Evolutionary conservation across 2,329 filamentous ascomycete genomes (phyloP), one percentile per base, ranked within the genome.

Genomic region (Biscogniauxia mediterranea): DNA sequence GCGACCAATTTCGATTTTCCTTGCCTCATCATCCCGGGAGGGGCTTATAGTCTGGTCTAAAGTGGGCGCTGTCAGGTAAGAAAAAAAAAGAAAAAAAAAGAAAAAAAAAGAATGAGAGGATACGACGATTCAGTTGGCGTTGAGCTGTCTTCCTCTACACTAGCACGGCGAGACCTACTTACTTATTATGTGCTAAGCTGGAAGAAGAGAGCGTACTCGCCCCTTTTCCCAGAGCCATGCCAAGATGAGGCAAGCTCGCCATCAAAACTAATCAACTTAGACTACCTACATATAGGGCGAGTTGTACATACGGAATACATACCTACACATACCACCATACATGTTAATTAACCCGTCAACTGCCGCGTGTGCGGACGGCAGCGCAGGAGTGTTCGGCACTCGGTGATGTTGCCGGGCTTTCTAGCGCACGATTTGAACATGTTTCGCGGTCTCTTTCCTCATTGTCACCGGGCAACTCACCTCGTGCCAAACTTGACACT

Each of bases 221-320:
- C 38, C 38, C 38, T 46, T 23, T 56, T 55, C 52, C 55, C 28
- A 62, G 62, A 54, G 62, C 64, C 54, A 26, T 66, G 68, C 66
- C 65, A 70, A 70, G 68, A 50, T 64, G 55, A 69, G 66, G 69
- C 68, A 64, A 68, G 58, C 58, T 54, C 62, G 11, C 17, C 17
- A 11, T 2, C 38, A n/a, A 21, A n/a, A 57, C 57, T 58, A 57
- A 54, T 26, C 17, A 54, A 26, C 52, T 54, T 32, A 26, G 8
- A 8, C 8, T 25, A 32, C 28, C 7, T 32, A 32, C 28, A 4
- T n/a, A n/a, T n/a, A 42, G 38, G 38, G 38, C 5, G 38, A 42
- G 38, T 15, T 42, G 38, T 17, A 42, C 13, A 42, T 42, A 5
- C 52, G 26, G 21, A 15, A n/a, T 28, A 19, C 19, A 54, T 54